These are phyloP conservation scores for Didymella lethalis DNA, from an alignment of 2,329 filamentous ascomycete genomes.

Conservation along the genomic window DNA sequence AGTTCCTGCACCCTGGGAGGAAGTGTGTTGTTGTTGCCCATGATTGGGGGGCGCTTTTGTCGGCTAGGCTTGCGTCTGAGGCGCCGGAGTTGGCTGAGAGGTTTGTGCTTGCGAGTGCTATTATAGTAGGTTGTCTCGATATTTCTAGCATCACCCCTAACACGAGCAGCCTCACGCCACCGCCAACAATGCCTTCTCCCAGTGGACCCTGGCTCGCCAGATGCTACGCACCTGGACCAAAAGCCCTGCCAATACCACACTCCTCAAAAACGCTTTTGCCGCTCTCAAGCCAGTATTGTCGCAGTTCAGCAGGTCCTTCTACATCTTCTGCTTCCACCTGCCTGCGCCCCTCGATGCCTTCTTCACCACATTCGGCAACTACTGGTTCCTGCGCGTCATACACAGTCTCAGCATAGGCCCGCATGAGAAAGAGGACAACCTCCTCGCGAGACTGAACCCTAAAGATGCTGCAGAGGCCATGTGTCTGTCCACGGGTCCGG, in stretches of 20 bases:
- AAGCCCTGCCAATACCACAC: slow-evolving; percentile 55
- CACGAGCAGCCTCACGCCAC: slow-evolving; percentile 52
- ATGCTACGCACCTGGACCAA: slow-evolving; percentile 60
- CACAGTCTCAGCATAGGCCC: slow-evolving; percentile 53
- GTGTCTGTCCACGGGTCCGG: slow-evolving; percentile 62
- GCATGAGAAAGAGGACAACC: slow-evolving; percentile 20
- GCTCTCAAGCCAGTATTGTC: slow-evolving; percentile 58
- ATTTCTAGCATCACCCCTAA: background rate
- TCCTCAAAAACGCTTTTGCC: slow-evolving; percentile 55
- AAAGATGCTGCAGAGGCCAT: slow-evolving; percentile 56
- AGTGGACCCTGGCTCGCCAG: slow-evolving; percentile 55
- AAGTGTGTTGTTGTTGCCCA: slow-evolving; percentile 59
- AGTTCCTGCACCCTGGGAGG: slow-evolving; percentile 48
- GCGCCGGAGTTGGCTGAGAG: slow-evolving; percentile 63
- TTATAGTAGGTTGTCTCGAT: slow-evolving; percentile 55
- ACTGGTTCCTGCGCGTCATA: slow-evolving; percentile 55
- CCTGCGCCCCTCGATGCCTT: slow-evolving; percentile 56
- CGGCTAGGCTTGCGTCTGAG: slow-evolving; percentile 65
- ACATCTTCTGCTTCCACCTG: slow-evolving; percentile 64
- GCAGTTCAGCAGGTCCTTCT: slow-evolving; percentile 61
- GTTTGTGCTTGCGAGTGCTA: slow-evolving; percentile 62
- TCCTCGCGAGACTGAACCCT: slow-evolving; percentile 18
- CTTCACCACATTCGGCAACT: slow-evolving; percentile 59
- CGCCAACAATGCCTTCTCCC: slow-evolving; percentile 53
- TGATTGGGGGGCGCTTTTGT: slow-evolving; percentile 64